Evolutionary conservation across 1,284 basidiomycete genomes (phyloP).

Genomic region (Naganishia albida): DNA sequence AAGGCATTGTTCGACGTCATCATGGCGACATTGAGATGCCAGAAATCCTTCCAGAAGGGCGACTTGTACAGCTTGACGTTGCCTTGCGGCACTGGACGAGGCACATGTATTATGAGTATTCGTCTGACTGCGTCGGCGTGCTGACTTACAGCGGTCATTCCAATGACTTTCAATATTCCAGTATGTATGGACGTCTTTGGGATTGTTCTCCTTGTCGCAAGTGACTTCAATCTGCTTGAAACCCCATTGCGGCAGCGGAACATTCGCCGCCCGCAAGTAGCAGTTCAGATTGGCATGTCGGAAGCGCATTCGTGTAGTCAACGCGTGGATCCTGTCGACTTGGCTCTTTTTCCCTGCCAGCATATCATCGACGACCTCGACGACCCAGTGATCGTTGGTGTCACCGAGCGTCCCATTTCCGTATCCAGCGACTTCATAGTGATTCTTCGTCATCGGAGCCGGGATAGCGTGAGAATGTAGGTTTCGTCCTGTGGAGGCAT

Average conservation of each 20-base stretch:
- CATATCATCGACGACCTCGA: constrained; percentile 90
- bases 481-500: constrained; percentile 79
- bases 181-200: constrained; percentile 80
- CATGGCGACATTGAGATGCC: constrained; percentile 99
- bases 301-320: constrained; percentile 88
- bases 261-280: constrained; percentile 87
- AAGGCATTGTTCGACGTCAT: constrained; percentile 99
- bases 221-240: constrained; percentile 98
- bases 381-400: constrained; percentile 83
- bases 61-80: constrained; percentile 82
- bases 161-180: constrained; percentile 99
- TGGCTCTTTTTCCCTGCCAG: constrained; percentile 65
- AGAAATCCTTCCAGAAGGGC: constrained; percentile 94
- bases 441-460: constrained; percentile 86
- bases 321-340: constrained; percentile 72
- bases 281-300: constrained; percentile 76
- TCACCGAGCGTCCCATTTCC: constrained; percentile 87
- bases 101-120: constrained; percentile 5
- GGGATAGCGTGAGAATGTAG: constrained; percentile 88
- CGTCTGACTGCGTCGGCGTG: not conserved
- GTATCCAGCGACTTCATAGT: constrained; percentile 90
- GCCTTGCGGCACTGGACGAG: constrained; percentile 70
- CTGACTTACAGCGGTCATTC: constrained; percentile 79
- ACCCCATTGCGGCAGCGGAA: constrained; percentile 92
- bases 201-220: constrained; percentile 86